Base-by-base conservation (phyloP, 441 rosid species). In the Erodium trifolium region DNA sequence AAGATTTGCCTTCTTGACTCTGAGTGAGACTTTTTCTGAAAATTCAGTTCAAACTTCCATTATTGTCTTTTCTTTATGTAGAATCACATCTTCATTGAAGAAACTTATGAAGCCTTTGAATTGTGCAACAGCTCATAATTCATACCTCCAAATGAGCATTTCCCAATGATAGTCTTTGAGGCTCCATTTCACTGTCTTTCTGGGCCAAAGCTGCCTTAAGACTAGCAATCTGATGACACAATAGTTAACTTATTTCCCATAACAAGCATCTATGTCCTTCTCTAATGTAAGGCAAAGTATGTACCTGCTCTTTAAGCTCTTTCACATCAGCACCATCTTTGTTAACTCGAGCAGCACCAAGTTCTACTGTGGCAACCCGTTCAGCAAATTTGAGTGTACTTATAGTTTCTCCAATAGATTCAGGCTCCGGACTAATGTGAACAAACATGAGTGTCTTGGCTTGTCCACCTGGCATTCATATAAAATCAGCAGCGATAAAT, bases 391-490 rank as follows among this genome's bases (percentile, higher is more conserved):
- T 93, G 80, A 93, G 78, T 17, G 99, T 93, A 75, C 99, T 91
- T 69, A 89, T 65, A 2, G 93, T 93, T 81, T 93, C 99, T 16
- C 89, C 83, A 63, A 86, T 85, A 7, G 99, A 88, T n/a, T 71
- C 87, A 37, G 74, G 83, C 81, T 91, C 99, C 29, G 99, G 99
- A 73, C 90, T 90, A 37, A 93, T 89, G 78, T 93, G 99, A 27
- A 94, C 99, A 45, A 94, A 92, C 99, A 92, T 94, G 31, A 92
- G 91, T 1, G 98, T 94, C 79, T 94, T 94, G 0, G 99, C 99
- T 76, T 88, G 99, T 72, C 86, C 76, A 34, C 89, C 88, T 4
- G 97, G n/a, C n/a, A 63, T 39, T 6, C 7, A 37, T 37, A 37
- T 6, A 37, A 37, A 70, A 12, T 13, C 31, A 14, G 10, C 7